Base-by-base conservation (phyloP, 169 alveolate species). In the Cytauxzoon felis region DNA sequence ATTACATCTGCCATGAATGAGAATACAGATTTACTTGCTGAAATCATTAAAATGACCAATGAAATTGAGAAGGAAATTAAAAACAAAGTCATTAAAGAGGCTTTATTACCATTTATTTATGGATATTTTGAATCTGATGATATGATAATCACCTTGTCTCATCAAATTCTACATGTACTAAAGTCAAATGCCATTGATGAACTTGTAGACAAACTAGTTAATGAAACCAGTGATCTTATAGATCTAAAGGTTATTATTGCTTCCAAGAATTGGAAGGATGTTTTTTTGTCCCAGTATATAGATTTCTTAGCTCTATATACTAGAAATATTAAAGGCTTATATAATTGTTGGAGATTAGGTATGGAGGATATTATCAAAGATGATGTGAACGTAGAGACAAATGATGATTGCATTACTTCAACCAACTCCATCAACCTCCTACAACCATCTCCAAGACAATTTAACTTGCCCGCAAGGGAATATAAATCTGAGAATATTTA, bases 231-330 rank as follows among this genome's bases (percentile, higher is more conserved):
- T 4, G 7, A 38, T n/a, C 53, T 68, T 40, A 49, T 73, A 32
- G 51, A 73, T 49, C 19, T 73, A 64, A 27, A 30, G 6, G 66
- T 45, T 53, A 24, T 73, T 18, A 2, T 54, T 11, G 32, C 9
- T 34, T n/a, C 70, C 19, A 45, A 45, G 23, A 57, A 47, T 43
- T 73, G 83, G 83, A 70, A 73, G 30, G 64, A 52, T 11, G 18
- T 73, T 16, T 53, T 73, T 21, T 27, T 73, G 26, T 61, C 83
- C 33, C 83, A 73, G 24, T 29, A 63, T 23, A 47, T 78, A 13
- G 78, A 73, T 41, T 73, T 73, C 63, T 32, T 73, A 45, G 61
- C 59, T 7, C 53, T 54, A 65, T 73, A 73, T 54, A 41, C 23
- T 45, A 27, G 63, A 26, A 43, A 59, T 54, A 60, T 57, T 29